Evolutionary conservation across 805 yeast species (phyloP).

Genomic region (Cyberlindnera nakhonratchasimensis): DNA sequence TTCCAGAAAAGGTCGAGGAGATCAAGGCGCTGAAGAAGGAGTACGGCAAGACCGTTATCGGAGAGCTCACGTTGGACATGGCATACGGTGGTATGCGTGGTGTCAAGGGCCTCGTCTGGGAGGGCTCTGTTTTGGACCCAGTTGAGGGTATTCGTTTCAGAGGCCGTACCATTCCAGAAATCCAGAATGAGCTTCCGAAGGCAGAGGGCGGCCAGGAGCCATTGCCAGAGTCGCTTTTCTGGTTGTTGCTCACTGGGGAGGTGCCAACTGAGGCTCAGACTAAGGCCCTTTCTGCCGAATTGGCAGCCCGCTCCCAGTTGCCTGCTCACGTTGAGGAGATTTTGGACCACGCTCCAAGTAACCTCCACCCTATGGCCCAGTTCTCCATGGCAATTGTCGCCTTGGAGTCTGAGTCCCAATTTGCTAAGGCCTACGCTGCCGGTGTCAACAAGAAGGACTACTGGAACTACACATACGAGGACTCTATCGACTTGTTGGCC

Average conservation of each 20-base stretch:
- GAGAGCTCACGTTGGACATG: constrained; percentile 72
- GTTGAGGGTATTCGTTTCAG: constrained; percentile 85
- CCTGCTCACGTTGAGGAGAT: constrained; percentile 76
- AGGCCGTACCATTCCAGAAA: constrained; percentile 79
- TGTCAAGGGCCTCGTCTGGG: constrained; percentile 82
- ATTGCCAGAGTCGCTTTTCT: constrained; percentile 77
- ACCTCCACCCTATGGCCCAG: constrained; percentile 88
- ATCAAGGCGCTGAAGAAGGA: constrained; percentile 78
- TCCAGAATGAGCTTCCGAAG: constrained; percentile 71
- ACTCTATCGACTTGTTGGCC: constrained; percentile 74
- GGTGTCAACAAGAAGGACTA: constrained; percentile 81
- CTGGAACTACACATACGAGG: constrained; percentile 84
- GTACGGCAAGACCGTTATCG: constrained; percentile 72
- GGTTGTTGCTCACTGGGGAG: constrained; percentile 82
- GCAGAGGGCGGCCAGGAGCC: constrained; percentile 63
- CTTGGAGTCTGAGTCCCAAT: constrained; percentile 76
- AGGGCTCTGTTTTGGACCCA: constrained; percentile 82
- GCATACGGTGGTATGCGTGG: constrained; percentile 94
- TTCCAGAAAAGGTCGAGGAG: constrained; percentile 90
- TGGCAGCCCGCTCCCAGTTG: constrained; percentile 72
- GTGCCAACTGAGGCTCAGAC: constrained; percentile 72
- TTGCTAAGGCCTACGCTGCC: constrained; percentile 80
- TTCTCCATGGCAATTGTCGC: constrained; percentile 81
- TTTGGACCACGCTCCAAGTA: constrained; percentile 69
- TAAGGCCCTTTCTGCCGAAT: constrained; percentile 66